These are phyloP conservation scores for Hypoxylon sp. DNA, from an alignment of 2,329 filamentous ascomycete species.

Conservation along the genomic window DNA sequence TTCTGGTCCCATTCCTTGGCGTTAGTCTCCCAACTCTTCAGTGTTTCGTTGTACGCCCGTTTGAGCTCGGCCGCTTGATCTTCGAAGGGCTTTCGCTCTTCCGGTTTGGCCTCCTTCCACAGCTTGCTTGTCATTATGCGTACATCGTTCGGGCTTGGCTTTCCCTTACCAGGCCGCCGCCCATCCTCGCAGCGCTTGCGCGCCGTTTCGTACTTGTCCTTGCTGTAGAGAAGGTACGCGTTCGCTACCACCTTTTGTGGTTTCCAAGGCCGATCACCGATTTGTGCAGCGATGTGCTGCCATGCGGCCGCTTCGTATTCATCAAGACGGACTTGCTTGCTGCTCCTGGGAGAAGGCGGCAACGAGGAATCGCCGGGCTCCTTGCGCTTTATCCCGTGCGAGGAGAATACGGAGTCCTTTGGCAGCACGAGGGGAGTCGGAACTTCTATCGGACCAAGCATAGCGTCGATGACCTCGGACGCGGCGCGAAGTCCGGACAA, in stretches of 20 bases:
- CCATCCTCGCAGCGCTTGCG: constrained; percentile 68
- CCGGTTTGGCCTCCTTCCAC: constrained; percentile 81
- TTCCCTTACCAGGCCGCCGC: constrained; percentile 69
- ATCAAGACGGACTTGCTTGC: constrained; percentile 61
- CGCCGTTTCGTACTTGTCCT: constrained; percentile 72
- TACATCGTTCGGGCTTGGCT: constrained; percentile 79
- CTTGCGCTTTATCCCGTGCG: constrained; percentile 63
- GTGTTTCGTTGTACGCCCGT: constrained; percentile 64
- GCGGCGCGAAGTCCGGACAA: constrained; percentile 90
- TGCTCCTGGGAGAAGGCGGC: constrained; percentile 52
- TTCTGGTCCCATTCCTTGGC: constrained; percentile 76
- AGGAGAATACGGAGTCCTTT: constrained; percentile 57
- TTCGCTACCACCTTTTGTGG: constrained; percentile 80
- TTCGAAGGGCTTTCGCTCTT: constrained; percentile 79
- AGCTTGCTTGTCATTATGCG: constrained; percentile 85
- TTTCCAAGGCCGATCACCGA: constrained; percentile 78
- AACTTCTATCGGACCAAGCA: constrained; percentile 82
- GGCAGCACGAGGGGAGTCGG: constrained; percentile 77
- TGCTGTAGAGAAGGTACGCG: constrained; percentile 89
- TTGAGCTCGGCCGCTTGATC: constrained; percentile 77
- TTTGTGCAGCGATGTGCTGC: constrained; percentile 59
- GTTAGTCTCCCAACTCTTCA: constrained; percentile 67
- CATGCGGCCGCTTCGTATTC: constrained; percentile 64
- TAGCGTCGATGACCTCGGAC: constrained; percentile 79
- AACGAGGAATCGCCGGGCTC: constrained; percentile 38